phyloP scores from a whole-genome alignment of 1,139 yeast genomes.

The Kluyveromyces marxianus region DNA sequence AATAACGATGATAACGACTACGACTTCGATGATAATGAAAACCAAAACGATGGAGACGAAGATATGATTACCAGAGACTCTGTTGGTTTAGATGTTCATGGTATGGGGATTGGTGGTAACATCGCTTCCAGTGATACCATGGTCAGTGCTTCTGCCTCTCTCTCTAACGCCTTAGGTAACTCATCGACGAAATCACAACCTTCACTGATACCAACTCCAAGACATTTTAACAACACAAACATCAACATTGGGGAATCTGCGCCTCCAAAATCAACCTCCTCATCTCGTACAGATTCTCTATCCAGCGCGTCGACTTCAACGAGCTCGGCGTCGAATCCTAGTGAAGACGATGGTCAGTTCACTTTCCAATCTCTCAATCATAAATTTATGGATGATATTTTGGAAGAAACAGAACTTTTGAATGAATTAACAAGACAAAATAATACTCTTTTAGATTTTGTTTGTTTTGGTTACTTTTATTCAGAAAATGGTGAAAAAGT shows the following conservation, averaged over 20 bases:
- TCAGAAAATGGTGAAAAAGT: constrained; percentile 26
- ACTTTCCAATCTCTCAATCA: constrained; percentile 41
- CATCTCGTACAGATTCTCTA: constrained; percentile 3
- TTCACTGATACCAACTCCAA: constrained; percentile 5
- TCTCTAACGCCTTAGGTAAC: not conserved
- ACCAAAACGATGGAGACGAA: not conserved
- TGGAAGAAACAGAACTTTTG: constrained; percentile 51
- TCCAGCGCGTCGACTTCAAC: constrained; percentile 10
- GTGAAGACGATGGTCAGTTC: constrained; percentile 11
- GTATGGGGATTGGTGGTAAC: not conserved
- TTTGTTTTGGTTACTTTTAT: constrained; percentile 35
- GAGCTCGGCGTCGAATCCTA: constrained; percentile 7
- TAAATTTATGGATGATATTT: constrained; percentile 59
- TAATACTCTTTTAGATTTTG: constrained; percentile 43
- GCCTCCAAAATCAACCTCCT: not conserved
- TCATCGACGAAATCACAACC: not conserved
- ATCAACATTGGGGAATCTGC: not conserved
- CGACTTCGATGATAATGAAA: not conserved
- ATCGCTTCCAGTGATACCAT: not conserved
- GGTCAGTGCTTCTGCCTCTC: not conserved
- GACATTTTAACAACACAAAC: not conserved
- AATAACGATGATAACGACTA: not conserved
- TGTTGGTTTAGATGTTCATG: not conserved
- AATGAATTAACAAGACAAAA: constrained; percentile 44
- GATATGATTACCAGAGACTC: not conserved